These are phyloP conservation scores for Zasmidium citrigriseum DNA, from an alignment of 2,329 filamentous ascomycete genomes.

Conservation along the genomic window DNA sequence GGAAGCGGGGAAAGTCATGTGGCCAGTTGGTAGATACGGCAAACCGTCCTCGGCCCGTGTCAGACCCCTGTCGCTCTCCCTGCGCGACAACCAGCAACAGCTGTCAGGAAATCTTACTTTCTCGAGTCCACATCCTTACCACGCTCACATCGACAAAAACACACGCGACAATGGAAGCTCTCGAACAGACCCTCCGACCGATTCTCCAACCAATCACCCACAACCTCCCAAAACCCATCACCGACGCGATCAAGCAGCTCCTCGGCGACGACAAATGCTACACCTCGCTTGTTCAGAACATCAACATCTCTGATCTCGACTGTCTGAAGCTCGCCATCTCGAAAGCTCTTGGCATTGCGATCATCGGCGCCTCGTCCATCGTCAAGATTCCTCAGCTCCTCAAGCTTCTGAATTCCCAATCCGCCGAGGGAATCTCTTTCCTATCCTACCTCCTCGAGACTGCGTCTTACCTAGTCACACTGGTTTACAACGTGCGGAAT, in stretches of 20 bases:
- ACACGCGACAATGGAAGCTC: conserved; percentile 41
- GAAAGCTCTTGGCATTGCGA: conserved; percentile 90
- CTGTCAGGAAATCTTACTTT: neutral
- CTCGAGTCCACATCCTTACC: neutral
- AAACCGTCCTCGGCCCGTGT: no score
- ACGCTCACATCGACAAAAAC: neutral
- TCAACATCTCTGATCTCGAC: conserved; percentile 73
- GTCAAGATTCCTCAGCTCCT: conserved; percentile 97
- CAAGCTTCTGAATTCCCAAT: conserved; percentile 81
- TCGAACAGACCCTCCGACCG: conserved; percentile 46
- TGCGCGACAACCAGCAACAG: no score
- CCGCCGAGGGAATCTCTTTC: conserved; percentile 82
- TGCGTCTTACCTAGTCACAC: conserved; percentile 78
- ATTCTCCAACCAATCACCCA: conserved; percentile 47
- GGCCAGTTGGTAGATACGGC: no score
- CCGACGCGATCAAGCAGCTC: conserved; percentile 73
- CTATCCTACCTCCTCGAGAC: conserved; percentile 93
- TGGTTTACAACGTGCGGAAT: conserved; percentile 90
- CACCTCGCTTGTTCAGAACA: conserved; percentile 77
- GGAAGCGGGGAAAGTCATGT: no score
- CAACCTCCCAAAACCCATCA: conserved; percentile 67
- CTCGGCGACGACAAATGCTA: conserved; percentile 80
- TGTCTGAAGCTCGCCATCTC: conserved; percentile 90
- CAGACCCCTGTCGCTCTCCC: no score
- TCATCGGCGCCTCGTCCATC: conserved; percentile 84